These are phyloP conservation scores for Aspergillus thermomutatus DNA, from an alignment of 2,329 filamentous ascomycete genomes.

Conservation along the genomic window DNA sequence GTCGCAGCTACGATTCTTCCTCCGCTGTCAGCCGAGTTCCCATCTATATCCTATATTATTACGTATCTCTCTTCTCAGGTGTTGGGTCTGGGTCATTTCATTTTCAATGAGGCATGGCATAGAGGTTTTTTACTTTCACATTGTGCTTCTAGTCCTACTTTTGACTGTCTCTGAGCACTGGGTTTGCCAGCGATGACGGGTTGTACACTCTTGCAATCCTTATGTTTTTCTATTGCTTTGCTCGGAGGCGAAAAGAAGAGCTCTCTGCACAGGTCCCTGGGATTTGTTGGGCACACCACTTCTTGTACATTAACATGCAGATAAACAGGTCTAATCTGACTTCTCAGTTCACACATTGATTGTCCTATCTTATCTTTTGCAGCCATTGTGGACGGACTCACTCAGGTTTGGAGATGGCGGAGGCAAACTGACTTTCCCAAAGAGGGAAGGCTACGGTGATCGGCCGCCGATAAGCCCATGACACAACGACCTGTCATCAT, in stretches of 20 bases:
- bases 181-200: conserved; percentile 26
- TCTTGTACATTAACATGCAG: conserved; percentile 35
- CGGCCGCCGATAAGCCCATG: not conserved
- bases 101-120: conserved; percentile 33
- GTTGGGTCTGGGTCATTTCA: conserved; percentile 34
- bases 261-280: conserved; percentile 8
- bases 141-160: conserved; percentile 27
- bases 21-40: conserved; percentile 18
- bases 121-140: conserved; percentile 27
- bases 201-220: conserved; percentile 24
- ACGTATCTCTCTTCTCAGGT: conserved; percentile 39
- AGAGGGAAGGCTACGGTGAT: not conserved
- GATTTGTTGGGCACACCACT: conserved; percentile 13
- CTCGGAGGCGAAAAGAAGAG: conserved; percentile 16
- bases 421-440: not conserved
- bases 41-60: conserved; percentile 22
- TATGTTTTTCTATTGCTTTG: conserved; percentile 14
- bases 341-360: conserved; percentile 3
- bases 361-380: not conserved
- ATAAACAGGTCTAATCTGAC: conserved; percentile 30
- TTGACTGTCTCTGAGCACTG: conserved; percentile 23
- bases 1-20: conserved; percentile 11
- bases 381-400: not conserved
- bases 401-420: not conserved
- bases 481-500: not conserved